A percentile compares a stretch with the other conserved stretches of the same genome.
phyloP scores from a whole-genome alignment of 2,329 filamentous ascomycete genomes.

The Aspergillus neotritici region DNA sequence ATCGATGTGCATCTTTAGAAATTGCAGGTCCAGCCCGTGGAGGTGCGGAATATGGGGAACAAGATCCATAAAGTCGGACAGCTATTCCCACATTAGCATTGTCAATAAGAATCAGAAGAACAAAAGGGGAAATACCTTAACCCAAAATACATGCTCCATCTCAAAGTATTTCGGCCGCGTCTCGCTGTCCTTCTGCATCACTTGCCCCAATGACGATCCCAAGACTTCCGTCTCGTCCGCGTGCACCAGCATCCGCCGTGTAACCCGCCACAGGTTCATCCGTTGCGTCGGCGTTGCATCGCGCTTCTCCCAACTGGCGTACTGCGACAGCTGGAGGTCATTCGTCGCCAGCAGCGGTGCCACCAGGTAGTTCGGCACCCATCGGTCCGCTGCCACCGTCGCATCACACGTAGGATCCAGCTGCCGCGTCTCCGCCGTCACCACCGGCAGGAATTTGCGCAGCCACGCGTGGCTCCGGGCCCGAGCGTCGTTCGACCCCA shows the following conservation, averaged over 20 bases:
- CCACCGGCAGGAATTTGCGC: constrained; percentile 43
- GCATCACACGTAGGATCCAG: constrained; percentile 36
- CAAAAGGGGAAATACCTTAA: constrained; percentile 36
- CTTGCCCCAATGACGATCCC: constrained; percentile 34
- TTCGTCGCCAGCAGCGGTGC: constrained; percentile 46
- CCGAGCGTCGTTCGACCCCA: constrained; percentile 39
- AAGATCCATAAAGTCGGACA: constrained; percentile 47
- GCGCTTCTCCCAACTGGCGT: constrained; percentile 44
- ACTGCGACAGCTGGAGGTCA: constrained; percentile 46
- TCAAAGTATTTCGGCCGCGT: constrained; percentile 44
- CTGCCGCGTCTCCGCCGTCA: constrained; percentile 40
- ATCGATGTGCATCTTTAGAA: constrained; percentile 39
- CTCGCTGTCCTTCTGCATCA: constrained; percentile 39
- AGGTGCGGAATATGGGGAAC: constrained; percentile 46
- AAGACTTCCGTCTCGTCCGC: constrained; percentile 35
- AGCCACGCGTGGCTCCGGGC: constrained; percentile 42
- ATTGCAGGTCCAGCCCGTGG: constrained; percentile 35
- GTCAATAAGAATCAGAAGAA: not conserved
- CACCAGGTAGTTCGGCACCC: constrained; percentile 47
- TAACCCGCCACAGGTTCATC: constrained; percentile 44
- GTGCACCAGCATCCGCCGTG: constrained; percentile 42
- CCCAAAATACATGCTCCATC: constrained; percentile 49
- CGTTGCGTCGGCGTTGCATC: constrained; percentile 39
- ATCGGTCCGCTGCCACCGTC: constrained; percentile 39
- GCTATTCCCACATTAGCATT: constrained; percentile 25